A percentile compares a stretch with the other conserved stretches of the same genome.
phyloP scores from a whole-genome alignment of 2,329 filamentous ascomycete genomes.

The Fusarium kyushuense region DNA sequence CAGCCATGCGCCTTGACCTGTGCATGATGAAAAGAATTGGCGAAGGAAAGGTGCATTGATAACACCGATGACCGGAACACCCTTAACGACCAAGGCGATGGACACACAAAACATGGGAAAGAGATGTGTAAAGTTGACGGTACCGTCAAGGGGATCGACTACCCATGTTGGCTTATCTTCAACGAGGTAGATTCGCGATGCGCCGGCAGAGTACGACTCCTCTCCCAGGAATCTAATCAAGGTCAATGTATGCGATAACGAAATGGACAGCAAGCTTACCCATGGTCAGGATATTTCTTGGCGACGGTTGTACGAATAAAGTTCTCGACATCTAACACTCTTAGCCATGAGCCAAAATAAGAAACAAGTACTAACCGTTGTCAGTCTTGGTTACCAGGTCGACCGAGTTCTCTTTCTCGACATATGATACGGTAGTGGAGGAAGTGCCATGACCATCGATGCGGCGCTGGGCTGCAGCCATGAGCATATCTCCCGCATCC shows the following conservation, averaged over 20 bases:
- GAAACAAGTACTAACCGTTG: constrained; percentile 62
- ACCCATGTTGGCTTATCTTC: constrained; percentile 75
- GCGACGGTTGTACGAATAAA: constrained; percentile 74
- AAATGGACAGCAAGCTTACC: constrained; percentile 58
- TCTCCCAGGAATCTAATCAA: constrained; percentile 76
- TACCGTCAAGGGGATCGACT: constrained; percentile 82
- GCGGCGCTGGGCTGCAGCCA: constrained; percentile 64
- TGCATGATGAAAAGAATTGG: constrained; percentile 76
- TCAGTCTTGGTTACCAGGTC: constrained; percentile 84
- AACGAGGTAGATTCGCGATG: constrained; percentile 76
- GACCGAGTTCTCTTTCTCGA: constrained; percentile 79
- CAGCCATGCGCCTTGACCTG: constrained; percentile 75
- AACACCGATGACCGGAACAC: constrained; percentile 74
- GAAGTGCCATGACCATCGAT: constrained; percentile 43
- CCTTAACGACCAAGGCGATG: constrained; percentile 74
- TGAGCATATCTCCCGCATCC: constrained; percentile 75
- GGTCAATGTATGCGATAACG: constrained; percentile 1
- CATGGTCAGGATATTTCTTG: constrained; percentile 72
- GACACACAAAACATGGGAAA: constrained; percentile 87
- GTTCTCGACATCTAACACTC: constrained; percentile 72
- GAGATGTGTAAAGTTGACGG: constrained; percentile 84
- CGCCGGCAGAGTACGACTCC: constrained; percentile 77
- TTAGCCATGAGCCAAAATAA: neutral
- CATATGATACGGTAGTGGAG: constrained; percentile 40
- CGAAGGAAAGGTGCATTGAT: constrained; percentile 78